A percentile compares a stretch with the other conserved stretches of the same genome.
Evolutionary conservation across 352 stramenopile species (phyloP).

Genomic region (Phytophthora palmivora): DNA sequence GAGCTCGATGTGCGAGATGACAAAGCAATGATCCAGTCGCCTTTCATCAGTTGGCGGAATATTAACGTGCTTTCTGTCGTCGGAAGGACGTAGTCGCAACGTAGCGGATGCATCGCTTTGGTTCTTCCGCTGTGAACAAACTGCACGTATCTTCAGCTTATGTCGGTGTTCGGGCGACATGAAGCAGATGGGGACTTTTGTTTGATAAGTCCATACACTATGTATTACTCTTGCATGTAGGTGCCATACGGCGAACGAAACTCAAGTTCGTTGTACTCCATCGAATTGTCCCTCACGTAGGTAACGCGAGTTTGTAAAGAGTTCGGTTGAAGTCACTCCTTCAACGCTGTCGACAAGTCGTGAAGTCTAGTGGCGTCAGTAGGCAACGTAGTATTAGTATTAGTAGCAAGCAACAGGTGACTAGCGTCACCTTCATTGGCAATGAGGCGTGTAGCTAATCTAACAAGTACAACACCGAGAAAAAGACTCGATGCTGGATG

Average conservation of each 20-base stretch:
- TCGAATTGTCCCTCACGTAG: not conserved
- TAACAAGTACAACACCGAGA: not conserved
- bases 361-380: not conserved
- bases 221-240: not conserved
- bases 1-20: conserved; percentile 11
- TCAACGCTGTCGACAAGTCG: conserved; percentile 15
- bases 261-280: conserved; percentile 4
- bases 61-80: conserved; percentile 22
- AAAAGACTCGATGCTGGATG: no score
- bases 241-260: conserved; percentile 2
- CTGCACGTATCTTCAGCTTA: not conserved
- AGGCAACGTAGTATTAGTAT: no score
- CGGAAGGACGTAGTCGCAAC: not conserved
- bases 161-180: conserved; percentile 15
- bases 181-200: conserved; percentile 5
- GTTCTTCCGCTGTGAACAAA: not conserved
- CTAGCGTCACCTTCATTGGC: conserved; percentile 1
- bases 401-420: not conserved
- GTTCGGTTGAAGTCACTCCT: conserved; percentile 16
- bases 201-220: not conserved
- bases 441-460: no score
- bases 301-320: conserved; percentile 16
- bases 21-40: conserved; percentile 2
- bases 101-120: not conserved
- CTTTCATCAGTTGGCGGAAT: conserved; percentile 22